A percentile compares a stretch with the other conserved stretches of the same genome.
phyloP scores from a whole-genome alignment of 306 rosid species.

The Trifolium subterraneum region DNA sequence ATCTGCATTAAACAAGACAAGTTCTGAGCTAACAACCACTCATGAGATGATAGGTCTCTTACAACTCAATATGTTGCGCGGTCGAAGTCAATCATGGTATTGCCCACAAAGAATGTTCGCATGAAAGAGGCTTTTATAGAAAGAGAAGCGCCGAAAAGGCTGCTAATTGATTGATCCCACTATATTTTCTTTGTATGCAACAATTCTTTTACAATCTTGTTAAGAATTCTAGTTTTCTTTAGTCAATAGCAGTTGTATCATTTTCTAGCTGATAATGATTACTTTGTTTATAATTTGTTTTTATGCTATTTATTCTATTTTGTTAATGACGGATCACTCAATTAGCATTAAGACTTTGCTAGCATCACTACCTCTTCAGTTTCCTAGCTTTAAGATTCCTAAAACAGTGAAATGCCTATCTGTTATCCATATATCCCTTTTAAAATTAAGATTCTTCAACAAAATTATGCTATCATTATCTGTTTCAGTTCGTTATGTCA shows the following conservation, averaged over 20 bases:
- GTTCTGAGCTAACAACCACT: constrained; percentile 1
- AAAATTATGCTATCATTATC: no score
- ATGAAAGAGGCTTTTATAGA: not conserved
- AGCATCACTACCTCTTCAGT: no score
- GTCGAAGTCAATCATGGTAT: not conserved
- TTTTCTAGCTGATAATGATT: not conserved
- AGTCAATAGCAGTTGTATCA: not conserved
- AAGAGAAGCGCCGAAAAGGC: not conserved
- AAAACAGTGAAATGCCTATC: no score
- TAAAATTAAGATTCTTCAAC: no score
- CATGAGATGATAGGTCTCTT: not conserved
- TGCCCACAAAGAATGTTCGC: not conserved
- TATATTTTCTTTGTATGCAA: constrained; percentile 4
- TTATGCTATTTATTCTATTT: no score
- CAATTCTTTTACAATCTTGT: not conserved
- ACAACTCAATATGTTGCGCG: no score
- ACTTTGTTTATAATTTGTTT: not conserved
- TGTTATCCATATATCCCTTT: no score
- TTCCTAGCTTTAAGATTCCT: no score
- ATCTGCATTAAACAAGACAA: not conserved
- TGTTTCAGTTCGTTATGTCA: no score
- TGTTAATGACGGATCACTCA: no score
- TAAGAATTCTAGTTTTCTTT: not conserved
- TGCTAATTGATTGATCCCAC: no score
- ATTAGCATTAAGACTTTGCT: no score